A percentile compares a stretch with the other conserved stretches of the same genome.
Evolutionary conservation across 805 yeast species (phyloP).

Genomic region (Komagataella mondaviorum): DNA sequence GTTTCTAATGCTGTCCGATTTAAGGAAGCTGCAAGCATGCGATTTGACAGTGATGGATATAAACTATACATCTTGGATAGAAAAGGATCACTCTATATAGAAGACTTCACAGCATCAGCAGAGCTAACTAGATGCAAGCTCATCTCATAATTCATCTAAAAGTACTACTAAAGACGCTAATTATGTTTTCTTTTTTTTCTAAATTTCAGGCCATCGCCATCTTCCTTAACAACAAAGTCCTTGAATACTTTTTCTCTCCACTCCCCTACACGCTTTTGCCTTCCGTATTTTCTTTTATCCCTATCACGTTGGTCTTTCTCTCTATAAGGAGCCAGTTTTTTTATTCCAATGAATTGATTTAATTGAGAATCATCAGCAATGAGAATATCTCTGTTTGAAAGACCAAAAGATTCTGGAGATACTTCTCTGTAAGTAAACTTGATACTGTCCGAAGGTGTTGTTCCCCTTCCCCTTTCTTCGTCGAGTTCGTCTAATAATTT

Average conservation of each 20-base stretch:
- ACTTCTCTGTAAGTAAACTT: slow-evolving; percentile 85
- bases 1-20: slow-evolving; percentile 63
- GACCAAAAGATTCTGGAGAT: slow-evolving; percentile 86
- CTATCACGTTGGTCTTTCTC: slow-evolving; percentile 55
- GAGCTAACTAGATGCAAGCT: not conserved
- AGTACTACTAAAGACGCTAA: not conserved
- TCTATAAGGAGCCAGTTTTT: slow-evolving; percentile 89
- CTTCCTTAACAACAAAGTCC: slow-evolving; percentile 20
- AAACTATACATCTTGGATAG: slow-evolving; percentile 66
- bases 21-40: slow-evolving; percentile 66
- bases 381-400: slow-evolving; percentile 74
- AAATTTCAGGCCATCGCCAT: slow-evolving; percentile 17
- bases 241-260: slow-evolving; percentile 84
- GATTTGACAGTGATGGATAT: slow-evolving; percentile 74
- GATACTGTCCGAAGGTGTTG: slow-evolving; percentile 28
- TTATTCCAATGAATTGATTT: slow-evolving; percentile 76
- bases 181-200: not conserved
- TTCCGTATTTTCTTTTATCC: slow-evolving; percentile 76
- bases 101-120: slow-evolving; percentile 61
- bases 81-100: slow-evolving; percentile 64
- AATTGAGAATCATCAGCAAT: slow-evolving; percentile 80
- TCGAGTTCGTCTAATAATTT: slow-evolving; percentile 59
- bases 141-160: not conserved
- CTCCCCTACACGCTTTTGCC: slow-evolving; percentile 68
- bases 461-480: slow-evolving; percentile 48